phyloP scores from a whole-genome alignment of 2,329 filamentous ascomycete species.

The Chaetomiaceae sp. region DNA sequence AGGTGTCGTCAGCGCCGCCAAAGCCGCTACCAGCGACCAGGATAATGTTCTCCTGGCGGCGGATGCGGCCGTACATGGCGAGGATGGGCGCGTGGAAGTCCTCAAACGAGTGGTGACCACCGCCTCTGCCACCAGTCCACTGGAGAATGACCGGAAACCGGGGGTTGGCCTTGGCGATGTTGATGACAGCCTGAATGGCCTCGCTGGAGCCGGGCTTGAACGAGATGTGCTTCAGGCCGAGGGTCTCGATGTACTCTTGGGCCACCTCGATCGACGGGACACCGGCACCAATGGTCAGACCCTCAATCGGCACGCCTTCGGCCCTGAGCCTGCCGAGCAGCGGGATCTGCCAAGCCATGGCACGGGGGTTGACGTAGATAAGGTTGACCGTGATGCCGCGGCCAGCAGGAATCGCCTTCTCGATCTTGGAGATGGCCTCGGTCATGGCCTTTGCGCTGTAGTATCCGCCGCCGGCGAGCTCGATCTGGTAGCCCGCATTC shows the following conservation, averaged over 20 bases:
- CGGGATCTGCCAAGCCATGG: slow-evolving; percentile 91
- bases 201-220: slow-evolving; percentile 93
- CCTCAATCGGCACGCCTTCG: slow-evolving; percentile 86
- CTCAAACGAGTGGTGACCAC: slow-evolving; percentile 91
- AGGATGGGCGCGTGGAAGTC: slow-evolving; percentile 92
- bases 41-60: slow-evolving; percentile 80
- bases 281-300: slow-evolving; percentile 86
- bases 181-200: slow-evolving; percentile 83
- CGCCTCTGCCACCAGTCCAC: slow-evolving; percentile 91
- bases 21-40: slow-evolving; percentile 89
- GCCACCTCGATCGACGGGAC: slow-evolving; percentile 91
- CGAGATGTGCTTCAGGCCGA: slow-evolving; percentile 86
- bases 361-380: slow-evolving; percentile 84
- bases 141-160: slow-evolving; percentile 89
- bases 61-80: slow-evolving; percentile 85
- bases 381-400: slow-evolving; percentile 86
- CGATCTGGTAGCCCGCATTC: slow-evolving; percentile 92
- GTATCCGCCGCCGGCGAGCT: slow-evolving; percentile 85
- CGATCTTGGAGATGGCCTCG: slow-evolving; percentile 76
- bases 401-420: slow-evolving; percentile 75
- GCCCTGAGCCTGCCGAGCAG: slow-evolving; percentile 73
- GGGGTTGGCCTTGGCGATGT: slow-evolving; percentile 91
- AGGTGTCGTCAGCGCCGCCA: slow-evolving; percentile 83
- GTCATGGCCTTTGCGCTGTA: slow-evolving; percentile 81
- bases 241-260: slow-evolving; percentile 87